phyloP scores from a whole-genome alignment of 805 yeast genomes.

The Starmerella potacharoeniae region DNA sequence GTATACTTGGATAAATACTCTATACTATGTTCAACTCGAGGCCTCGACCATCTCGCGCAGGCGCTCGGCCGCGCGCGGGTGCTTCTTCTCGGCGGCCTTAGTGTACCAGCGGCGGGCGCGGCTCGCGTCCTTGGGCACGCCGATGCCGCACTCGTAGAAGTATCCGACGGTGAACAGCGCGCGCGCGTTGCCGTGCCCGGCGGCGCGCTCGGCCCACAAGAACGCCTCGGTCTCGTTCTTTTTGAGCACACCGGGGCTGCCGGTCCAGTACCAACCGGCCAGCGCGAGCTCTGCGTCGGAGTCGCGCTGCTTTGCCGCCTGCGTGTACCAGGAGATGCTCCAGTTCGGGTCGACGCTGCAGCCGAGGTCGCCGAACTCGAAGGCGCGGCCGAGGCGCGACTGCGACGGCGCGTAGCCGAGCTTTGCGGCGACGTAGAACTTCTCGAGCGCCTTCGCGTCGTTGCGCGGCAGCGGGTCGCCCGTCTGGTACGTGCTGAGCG shows the following conservation, averaged over 20 bases:
- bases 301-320: constrained; percentile 54
- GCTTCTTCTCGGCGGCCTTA: constrained; percentile 54
- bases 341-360: constrained; percentile 43
- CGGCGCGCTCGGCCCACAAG: constrained; percentile 62
- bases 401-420: constrained; percentile 56
- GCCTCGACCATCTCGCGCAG: constrained; percentile 1
- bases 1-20: background rate
- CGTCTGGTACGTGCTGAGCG: constrained; percentile 34
- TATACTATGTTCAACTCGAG: background rate
- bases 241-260: constrained; percentile 44
- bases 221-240: constrained; percentile 60
- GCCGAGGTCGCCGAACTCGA: constrained; percentile 55
- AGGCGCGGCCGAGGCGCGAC: constrained; percentile 57
- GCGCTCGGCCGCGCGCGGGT: constrained; percentile 38
- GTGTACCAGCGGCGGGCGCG: constrained; percentile 46
- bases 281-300: constrained; percentile 60
- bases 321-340: constrained; percentile 63
- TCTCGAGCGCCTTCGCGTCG: constrained; percentile 37
- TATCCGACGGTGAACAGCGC: constrained; percentile 66
- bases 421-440: constrained; percentile 41
- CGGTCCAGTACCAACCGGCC: constrained; percentile 68
- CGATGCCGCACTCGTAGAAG: constrained; percentile 60
- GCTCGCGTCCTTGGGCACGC: constrained; percentile 39
- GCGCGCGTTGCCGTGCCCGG: constrained; percentile 53
- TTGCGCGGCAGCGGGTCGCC: constrained; percentile 26